Conservation (phyloP, 2,329 filamentous ascomycete species). For the Diaporthe citri region DNA sequence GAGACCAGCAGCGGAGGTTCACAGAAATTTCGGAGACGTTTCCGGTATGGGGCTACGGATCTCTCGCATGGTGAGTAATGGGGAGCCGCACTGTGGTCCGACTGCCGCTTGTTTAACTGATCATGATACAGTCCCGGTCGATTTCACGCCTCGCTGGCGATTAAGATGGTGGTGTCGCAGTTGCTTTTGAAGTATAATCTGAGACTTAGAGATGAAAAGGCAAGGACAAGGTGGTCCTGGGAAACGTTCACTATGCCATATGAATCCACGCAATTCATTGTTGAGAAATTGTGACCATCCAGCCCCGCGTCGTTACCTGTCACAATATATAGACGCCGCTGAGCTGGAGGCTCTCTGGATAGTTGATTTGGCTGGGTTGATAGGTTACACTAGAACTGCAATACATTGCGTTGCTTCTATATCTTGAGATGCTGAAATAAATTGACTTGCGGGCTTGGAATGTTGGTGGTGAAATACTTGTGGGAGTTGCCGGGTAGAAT, state of each 20-base stretch:
- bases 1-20: constrained; percentile 6
- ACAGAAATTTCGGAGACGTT: constrained; percentile 8
- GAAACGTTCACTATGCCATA: constrained; percentile 26
- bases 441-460: too few species aligned
- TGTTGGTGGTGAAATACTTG: too few species aligned
- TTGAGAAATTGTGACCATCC: neutral
- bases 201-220: constrained; percentile 1
- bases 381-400: too few species aligned
- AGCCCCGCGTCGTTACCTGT: neutral
- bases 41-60: constrained; percentile 21
- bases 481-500: too few species aligned
- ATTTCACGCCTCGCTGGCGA: constrained; percentile 8
- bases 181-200: constrained; percentile 19
- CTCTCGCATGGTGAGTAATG: constrained; percentile 12
- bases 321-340: too few species aligned
- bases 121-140: constrained; percentile 10
- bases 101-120: neutral
- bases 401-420: too few species aligned
- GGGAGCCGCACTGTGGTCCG: neutral
- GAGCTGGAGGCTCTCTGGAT: too few species aligned
- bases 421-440: too few species aligned
- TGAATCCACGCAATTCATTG: constrained; percentile 14
- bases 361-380: too few species aligned
- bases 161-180: constrained; percentile 19
- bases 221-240: constrained; percentile 21